These are phyloP conservation scores for Coemansia sp. DNA, from an alignment of 192 early-diverging fungal species.

Conservation along the genomic window DNA sequence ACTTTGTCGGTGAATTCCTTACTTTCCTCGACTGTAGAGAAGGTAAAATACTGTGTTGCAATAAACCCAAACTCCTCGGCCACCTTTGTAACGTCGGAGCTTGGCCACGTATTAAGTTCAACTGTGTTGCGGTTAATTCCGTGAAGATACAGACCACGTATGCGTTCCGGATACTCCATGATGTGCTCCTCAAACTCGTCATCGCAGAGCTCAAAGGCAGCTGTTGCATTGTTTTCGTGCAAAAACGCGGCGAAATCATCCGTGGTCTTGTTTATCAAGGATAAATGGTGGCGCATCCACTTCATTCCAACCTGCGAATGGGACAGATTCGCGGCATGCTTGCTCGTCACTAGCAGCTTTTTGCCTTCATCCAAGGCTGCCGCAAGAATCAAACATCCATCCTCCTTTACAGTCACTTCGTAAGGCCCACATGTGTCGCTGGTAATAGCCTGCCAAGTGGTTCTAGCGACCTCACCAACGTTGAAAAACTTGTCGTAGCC, in stretches of 20 bases:
- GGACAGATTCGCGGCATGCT: slow-evolving; percentile 61
- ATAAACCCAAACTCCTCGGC: slow-evolving; percentile 78
- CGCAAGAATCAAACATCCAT: slow-evolving; percentile 94
- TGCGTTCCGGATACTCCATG: slow-evolving; percentile 76
- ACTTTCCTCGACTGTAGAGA: slow-evolving; percentile 65
- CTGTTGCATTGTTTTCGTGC: slow-evolving; percentile 71
- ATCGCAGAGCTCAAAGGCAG: slow-evolving; percentile 85
- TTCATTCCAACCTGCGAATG: slow-evolving; percentile 67
- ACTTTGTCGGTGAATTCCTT: slow-evolving; percentile 69
- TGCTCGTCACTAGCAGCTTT: slow-evolving; percentile 81
- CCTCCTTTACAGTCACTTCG: slow-evolving; percentile 93
- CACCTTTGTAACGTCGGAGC: slow-evolving; percentile 59
- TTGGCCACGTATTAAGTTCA: slow-evolving; percentile 71
- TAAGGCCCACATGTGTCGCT: slow-evolving; percentile 77
- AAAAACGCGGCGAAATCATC: slow-evolving; percentile 75
- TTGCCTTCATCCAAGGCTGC: slow-evolving; percentile 61
- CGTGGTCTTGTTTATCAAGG: slow-evolving; percentile 52
- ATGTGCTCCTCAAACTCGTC: slow-evolving; percentile 97
- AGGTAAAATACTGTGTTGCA: slow-evolving; percentile 54
- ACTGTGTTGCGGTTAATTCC: slow-evolving; percentile 84
- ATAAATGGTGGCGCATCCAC: slow-evolving; percentile 75
- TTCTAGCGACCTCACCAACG: slow-evolving; percentile 62
- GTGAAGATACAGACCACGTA: slow-evolving; percentile 86
- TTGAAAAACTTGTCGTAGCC: slow-evolving; percentile 99
- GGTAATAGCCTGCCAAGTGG: slow-evolving; percentile 61